Evolutionary conservation across 148 eudicot genomes (phyloP).

Genomic region (Silene uniflora): DNA sequence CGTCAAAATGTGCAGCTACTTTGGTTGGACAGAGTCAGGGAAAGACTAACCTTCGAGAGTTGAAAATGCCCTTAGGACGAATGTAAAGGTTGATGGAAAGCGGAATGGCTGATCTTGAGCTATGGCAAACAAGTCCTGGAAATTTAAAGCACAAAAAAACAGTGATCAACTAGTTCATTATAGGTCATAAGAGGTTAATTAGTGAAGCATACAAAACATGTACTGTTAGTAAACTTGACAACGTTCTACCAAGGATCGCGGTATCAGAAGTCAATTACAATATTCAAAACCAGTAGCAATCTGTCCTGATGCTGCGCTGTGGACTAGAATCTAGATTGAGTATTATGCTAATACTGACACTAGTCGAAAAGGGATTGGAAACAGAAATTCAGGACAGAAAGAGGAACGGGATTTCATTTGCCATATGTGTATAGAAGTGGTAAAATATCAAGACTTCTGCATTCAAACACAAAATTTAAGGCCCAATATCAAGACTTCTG

Average conservation of each 20-base stretch:
- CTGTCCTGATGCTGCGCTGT: too few species aligned
- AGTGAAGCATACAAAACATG: background rate
- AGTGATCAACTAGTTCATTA: background rate
- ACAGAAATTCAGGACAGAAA: background rate
- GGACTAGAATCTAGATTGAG: too few species aligned
- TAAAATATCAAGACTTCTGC: too few species aligned
- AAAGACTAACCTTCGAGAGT: constrained; percentile 86
- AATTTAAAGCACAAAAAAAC: constrained; percentile 16
- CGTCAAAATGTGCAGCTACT: background rate
- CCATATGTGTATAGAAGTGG: too few species aligned
- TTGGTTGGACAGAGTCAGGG: constrained; percentile 13
- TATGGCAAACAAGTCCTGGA: constrained; percentile 95
- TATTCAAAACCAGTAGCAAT: too few species aligned
- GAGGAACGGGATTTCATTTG: background rate
- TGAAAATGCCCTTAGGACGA: constrained; percentile 90
- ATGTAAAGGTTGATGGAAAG: constrained; percentile 95
- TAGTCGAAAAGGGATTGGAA: background rate
- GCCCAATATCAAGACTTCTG: too few species aligned
- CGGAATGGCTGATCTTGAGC: constrained; percentile 99
- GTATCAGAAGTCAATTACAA: too few species aligned
- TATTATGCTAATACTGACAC: too few species aligned
- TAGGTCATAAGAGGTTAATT: too few species aligned
- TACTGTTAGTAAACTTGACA: background rate
- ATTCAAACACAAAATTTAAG: too few species aligned
- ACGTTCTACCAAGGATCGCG: too few species aligned